Evolutionary conservation across 805 yeast species (phyloP).

Genomic region (Isabelozyma pseudorhagii): DNA sequence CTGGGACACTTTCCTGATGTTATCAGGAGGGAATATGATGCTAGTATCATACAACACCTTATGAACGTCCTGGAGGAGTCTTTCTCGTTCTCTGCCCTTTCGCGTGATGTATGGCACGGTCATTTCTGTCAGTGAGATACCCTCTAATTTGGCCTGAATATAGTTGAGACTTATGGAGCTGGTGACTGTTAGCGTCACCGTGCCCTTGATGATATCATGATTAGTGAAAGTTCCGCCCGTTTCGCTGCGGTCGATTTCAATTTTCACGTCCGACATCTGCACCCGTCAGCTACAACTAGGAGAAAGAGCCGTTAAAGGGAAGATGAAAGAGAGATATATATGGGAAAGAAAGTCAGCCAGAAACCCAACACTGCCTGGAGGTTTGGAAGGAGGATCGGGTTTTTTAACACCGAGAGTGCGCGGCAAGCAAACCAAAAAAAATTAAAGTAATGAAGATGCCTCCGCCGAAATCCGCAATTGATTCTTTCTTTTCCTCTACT

Average conservation of each 20-base stretch:
- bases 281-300: background rate
- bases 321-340: background rate
- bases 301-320: background rate
- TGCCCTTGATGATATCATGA: conserved; percentile 42
- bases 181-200: conserved; percentile 34
- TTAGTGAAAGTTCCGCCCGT: conserved; percentile 46
- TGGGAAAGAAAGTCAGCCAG: too few relatives aligned
- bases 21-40: conserved; percentile 52
- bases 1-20: conserved; percentile 41
- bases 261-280: conserved; percentile 17
- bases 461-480: background rate
- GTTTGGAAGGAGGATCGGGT: too few relatives aligned
- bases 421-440: too few relatives aligned
- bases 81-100: conserved; percentile 12
- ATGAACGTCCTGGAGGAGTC: conserved; percentile 35
- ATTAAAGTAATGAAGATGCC: too few relatives aligned
- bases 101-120: conserved; percentile 16
- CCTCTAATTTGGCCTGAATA: conserved; percentile 53
- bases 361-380: too few relatives aligned
- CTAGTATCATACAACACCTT: conserved; percentile 46
- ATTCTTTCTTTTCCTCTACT: background rate
- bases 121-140: conserved; percentile 39
- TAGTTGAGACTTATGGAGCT: conserved; percentile 42
- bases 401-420: too few relatives aligned
- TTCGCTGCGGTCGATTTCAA: conserved; percentile 29